A percentile compares a stretch with the other conserved stretches of the same genome.
Conservation (phyloP, 73 alveolate genomes). For the Paramecium biaurelia region DNA sequence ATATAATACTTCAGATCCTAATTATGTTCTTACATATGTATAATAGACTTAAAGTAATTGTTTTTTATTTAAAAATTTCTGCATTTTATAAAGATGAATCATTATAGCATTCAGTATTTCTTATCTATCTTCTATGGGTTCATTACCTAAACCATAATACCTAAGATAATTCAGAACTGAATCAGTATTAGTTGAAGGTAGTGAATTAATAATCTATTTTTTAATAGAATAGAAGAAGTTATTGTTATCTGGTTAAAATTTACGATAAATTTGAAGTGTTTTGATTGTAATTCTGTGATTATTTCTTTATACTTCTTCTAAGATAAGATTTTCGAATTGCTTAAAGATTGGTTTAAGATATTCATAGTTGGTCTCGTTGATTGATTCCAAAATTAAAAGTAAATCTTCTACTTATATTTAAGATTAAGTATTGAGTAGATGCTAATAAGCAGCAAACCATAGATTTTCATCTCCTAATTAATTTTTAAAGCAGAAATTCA, state of each 20-base stretch:
- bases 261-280: not conserved
- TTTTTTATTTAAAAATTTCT: not conserved
- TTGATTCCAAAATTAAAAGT: not conserved
- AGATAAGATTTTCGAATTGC: not conserved
- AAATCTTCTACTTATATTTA: not conserved
- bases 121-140: constrained; percentile 6
- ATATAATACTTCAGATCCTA: constrained; percentile 19
- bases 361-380: not conserved
- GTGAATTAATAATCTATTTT: not conserved
- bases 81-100: constrained; percentile 8
- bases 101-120: not conserved
- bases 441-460: not conserved
- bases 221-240: constrained; percentile 2
- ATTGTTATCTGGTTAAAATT: not conserved
- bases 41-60: not conserved
- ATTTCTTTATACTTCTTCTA: not conserved
- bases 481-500: not conserved
- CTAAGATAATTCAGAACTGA: not conserved
- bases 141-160: constrained; percentile 14
- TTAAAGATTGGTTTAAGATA: not conserved
- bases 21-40: constrained; percentile 1
- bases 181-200: not conserved
- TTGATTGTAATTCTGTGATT: not conserved
- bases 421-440: not conserved
- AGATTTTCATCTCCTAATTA: not conserved